Base-by-base conservation (phyloP, 352 stramenopile species). In the Albugo laibachii region DNA sequence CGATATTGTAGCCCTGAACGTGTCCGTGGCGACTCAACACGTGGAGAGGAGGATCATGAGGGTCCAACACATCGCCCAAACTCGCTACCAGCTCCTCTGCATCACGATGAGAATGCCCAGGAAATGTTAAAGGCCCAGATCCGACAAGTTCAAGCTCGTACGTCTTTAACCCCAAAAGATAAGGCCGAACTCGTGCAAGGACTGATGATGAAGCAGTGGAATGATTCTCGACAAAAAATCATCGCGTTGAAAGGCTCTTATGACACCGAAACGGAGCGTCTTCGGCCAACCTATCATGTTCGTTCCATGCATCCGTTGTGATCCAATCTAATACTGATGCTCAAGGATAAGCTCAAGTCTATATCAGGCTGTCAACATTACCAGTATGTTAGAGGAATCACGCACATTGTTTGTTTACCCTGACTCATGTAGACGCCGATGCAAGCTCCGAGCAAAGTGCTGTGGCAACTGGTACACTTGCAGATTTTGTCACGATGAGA, bases 381-480 rank as follows among this genome's bases (percentile, higher is more conserved):
- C 62, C 66, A 84, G 75, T 84, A 58, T 31, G 65, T 65, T 5
- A 10, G 8, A 43, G 3, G 20, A 49, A 51, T 44, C 36, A 15
- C 5, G 16, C 41, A 6, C 27, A 3, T 46, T 10, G 24, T 34
- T 35, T 20, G 34, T n/a, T 16, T 2, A 37, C 45, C 40, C 11
- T 5, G 13, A 36, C 1, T 47, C 36, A 16, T 11, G 35, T 47
- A 83, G 74, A 42, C 65, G 80, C 10, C 55, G 56, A 18, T 87
- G 74, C 59, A 93, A 92, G 48, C 47, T 95, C 6, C 66, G 79
- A 48, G 62, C 68, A 8, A 81, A 86, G 48, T 95, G 84, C 61
- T 95, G 84, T 54, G 70, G 73, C 36, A 74, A 80, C 45, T 85
- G 87, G 65, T 94, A 93, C 50, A 71, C 74, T 6, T 95, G 84